Percentiles rank a stretch among this genome's conserved stretches.
phyloP scores from a whole-genome alignment of 2,329 filamentous ascomycete genomes.

The Domatiomyces catenatus region DNA sequence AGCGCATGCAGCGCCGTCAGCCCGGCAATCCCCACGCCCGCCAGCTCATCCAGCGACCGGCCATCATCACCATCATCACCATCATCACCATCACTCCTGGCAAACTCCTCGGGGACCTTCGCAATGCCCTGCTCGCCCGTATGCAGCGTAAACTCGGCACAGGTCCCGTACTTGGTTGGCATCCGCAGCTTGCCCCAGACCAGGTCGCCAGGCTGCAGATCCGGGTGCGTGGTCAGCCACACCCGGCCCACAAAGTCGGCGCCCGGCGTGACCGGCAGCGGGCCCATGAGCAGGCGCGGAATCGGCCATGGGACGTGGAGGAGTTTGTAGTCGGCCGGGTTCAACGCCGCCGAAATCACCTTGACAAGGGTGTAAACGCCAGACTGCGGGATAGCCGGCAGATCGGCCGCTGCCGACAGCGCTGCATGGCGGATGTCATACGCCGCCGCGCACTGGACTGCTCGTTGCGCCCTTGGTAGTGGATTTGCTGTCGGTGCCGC shows the following conservation, averaged over 20 bases:
- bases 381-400: not conserved
- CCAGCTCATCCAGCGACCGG: constrained; percentile 23
- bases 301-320: not conserved
- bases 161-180: constrained; percentile 25
- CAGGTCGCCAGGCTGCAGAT: constrained; percentile 25
- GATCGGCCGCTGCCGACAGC: too few relatives aligned
- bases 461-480: too few relatives aligned
- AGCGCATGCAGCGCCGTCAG: constrained; percentile 34
- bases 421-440: too few relatives aligned
- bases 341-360: not conserved
- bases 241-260: constrained; percentile 35
- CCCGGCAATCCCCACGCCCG: constrained; percentile 29
- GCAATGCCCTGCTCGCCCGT: constrained; percentile 20
- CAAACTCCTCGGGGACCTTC: constrained; percentile 28
- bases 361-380: not conserved
- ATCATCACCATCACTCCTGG: too few relatives aligned
- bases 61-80: too few relatives aligned
- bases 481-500: too few relatives aligned
- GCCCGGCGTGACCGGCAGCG: constrained; percentile 18
- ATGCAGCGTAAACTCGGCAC: constrained; percentile 29
- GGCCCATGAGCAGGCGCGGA: not conserved
- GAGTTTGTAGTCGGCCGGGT: not conserved
- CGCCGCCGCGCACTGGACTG: too few relatives aligned
- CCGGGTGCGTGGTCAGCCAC: constrained; percentile 18
- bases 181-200: constrained; percentile 29